phyloP scores from a whole-genome alignment of 345 rosid species.

The Gossypioides kirkii region DNA sequence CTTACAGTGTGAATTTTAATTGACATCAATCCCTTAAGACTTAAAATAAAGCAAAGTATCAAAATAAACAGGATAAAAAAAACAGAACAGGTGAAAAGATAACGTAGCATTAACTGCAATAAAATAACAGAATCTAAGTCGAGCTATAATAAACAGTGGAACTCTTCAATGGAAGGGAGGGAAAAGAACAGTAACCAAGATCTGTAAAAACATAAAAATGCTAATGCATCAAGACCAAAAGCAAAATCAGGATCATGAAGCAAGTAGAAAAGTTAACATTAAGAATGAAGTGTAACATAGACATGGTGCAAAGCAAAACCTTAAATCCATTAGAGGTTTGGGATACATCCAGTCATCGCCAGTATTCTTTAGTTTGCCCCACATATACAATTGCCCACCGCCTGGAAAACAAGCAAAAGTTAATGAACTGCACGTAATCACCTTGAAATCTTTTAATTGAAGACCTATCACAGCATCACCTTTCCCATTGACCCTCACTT shows the following conservation, averaged over 20 bases:
- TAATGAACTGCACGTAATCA: neutral
- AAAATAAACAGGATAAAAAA: neutral
- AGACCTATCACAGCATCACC: neutral
- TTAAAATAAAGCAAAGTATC: neutral
- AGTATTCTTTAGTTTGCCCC: conserved; percentile 89
- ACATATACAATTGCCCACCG: conserved; percentile 98
- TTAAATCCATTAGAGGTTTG: conserved; percentile 95
- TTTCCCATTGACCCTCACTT: neutral
- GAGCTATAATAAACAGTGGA: neutral
- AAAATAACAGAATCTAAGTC: neutral
- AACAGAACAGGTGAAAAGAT: neutral
- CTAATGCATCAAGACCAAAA: neutral
- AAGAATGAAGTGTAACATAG: neutral
- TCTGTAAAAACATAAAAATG: neutral
- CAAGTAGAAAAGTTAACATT: neutral
- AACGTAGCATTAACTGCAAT: neutral
- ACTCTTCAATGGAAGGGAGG: neutral
- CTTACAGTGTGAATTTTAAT: neutral
- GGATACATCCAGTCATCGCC: conserved; percentile 99
- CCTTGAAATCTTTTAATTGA: neutral
- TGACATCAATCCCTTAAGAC: neutral
- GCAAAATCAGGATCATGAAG: neutral
- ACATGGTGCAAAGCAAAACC: conserved; percentile 35
- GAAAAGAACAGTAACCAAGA: neutral
- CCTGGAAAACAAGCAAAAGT: conserved; percentile 38